A percentile compares a stretch with the other conserved stretches of the same genome.
phyloP scores from a whole-genome alignment of 2,329 filamentous ascomycete genomes.

The Tricladium varicosporioides region DNA sequence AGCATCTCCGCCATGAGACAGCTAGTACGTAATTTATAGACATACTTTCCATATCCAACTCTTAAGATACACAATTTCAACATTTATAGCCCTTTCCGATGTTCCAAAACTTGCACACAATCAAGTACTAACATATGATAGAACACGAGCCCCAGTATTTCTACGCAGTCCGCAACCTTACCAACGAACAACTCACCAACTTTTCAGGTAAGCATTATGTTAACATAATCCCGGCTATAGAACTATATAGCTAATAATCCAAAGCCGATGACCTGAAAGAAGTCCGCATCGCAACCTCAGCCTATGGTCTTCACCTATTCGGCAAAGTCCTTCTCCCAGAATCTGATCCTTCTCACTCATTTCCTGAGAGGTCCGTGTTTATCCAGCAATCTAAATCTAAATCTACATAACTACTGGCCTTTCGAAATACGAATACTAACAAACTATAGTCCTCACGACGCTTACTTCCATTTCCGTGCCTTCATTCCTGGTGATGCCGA shows the following conservation, averaged over 20 bases:
- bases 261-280: conserved; percentile 39
- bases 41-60: too few relatives aligned
- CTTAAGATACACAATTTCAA: too few relatives aligned
- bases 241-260: conserved; percentile 7
- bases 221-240: neutral
- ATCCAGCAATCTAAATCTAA: neutral
- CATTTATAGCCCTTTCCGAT: neutral
- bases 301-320: conserved; percentile 49
- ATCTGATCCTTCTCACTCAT: conserved; percentile 10
- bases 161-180: conserved; percentile 40
- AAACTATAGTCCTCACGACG: conserved; percentile 30
- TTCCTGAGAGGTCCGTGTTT: conserved; percentile 10
- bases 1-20: conserved; percentile 47
- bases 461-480: conserved; percentile 48
- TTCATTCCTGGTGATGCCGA: conserved; percentile 43
- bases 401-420: too few relatives aligned
- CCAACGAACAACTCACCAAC: conserved; percentile 30
- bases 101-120: conserved; percentile 1
- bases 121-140: conserved; percentile 20
- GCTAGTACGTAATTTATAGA: conserved; percentile 45
- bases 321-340: conserved; percentile 48
- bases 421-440: neutral
- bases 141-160: conserved; percentile 57
- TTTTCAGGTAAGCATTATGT: conserved; percentile 30
- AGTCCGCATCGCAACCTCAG: conserved; percentile 45